Evolutionary conservation across 768 basidiomycete species (phyloP).

Genomic region (Chiua virens): DNA sequence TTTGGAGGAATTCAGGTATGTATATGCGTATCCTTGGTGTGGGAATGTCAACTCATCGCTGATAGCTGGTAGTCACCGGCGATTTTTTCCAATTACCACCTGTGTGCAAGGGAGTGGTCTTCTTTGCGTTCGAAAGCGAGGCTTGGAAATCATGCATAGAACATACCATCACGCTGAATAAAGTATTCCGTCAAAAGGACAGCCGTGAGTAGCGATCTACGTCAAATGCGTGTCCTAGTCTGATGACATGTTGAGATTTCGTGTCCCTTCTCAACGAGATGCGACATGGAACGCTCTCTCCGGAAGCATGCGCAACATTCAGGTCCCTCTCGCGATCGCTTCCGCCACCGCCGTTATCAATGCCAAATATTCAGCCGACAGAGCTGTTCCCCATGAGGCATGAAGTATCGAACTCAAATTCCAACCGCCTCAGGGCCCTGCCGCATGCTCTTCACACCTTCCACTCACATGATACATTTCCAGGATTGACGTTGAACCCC

Average conservation of each 20-base stretch:
- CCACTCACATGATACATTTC: conserved; percentile 50
- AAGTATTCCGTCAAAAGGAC: conserved; percentile 79
- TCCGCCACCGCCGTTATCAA: conserved; percentile 19
- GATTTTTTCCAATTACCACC: conserved; percentile 65
- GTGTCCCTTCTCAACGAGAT: conserved; percentile 76
- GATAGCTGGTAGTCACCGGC: conserved; percentile 51
- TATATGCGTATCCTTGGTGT: not conserved
- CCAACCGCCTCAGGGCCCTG: conserved; percentile 49
- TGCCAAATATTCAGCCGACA: conserved; percentile 43
- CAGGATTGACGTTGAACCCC: conserved; percentile 1
- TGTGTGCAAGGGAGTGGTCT: conserved; percentile 44
- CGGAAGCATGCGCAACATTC: conserved; percentile 48
- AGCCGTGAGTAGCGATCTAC: conserved; percentile 41
- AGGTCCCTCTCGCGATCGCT: conserved; percentile 39
- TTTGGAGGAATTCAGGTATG: conserved; percentile 68
- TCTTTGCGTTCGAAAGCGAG: conserved; percentile 67
- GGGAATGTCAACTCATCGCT: not conserved
- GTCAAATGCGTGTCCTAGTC: not conserved
- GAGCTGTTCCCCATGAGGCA: conserved; percentile 64
- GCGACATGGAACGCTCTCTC: conserved; percentile 57
- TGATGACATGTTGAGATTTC: conserved; percentile 45
- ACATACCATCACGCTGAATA: conserved; percentile 60
- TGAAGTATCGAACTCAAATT: conserved; percentile 69
- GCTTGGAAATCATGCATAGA: conserved; percentile 45
- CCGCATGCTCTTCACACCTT: conserved; percentile 43